Conservation (phyloP, 106 monocot genomes). For the Acanthochlamys bracteata region DNA sequence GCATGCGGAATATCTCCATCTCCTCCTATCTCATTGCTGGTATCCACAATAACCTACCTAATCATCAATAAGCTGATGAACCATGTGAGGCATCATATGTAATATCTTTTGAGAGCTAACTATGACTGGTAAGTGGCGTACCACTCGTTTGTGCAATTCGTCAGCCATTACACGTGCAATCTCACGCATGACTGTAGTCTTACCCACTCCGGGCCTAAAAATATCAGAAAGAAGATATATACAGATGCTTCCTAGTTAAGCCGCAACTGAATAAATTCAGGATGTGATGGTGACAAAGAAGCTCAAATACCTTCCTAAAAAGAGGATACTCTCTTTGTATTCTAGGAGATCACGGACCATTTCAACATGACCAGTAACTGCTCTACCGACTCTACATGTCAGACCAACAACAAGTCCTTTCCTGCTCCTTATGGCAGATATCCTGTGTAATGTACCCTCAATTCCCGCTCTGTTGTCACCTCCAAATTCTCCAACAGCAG, state of each 20-base stretch:
- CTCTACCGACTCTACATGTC: slow-evolving; percentile 89
- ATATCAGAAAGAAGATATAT: slow-evolving; percentile 1
- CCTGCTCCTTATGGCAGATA: slow-evolving; percentile 89
- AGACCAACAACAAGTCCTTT: slow-evolving; percentile 87
- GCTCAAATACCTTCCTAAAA: slow-evolving; percentile 66
- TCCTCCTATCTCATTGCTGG: slow-evolving; percentile 94
- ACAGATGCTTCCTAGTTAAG: too few relatives aligned
- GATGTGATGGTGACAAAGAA: background rate
- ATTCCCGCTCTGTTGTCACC: slow-evolving; percentile 93
- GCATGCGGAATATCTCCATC: slow-evolving; percentile 95
- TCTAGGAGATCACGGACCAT: slow-evolving; percentile 83
- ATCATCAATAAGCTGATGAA: slow-evolving; percentile 40
- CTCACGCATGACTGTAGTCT: slow-evolving; percentile 92
- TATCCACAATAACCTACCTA: slow-evolving; percentile 93
- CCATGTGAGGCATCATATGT: slow-evolving; percentile 47
- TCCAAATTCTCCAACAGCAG: slow-evolving; percentile 90
- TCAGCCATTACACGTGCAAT: slow-evolving; percentile 83
- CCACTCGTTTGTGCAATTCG: slow-evolving; percentile 85
- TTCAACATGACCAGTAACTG: slow-evolving; percentile 83
- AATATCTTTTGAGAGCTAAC: slow-evolving; percentile 1
- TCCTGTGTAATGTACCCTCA: slow-evolving; percentile 85
- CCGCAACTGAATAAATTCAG: background rate
- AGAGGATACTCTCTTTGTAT: slow-evolving; percentile 78
- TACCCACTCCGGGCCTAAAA: slow-evolving; percentile 68
- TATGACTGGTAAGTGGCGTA: slow-evolving; percentile 11